Evolutionary conservation across 2,329 filamentous ascomycete species (phyloP).

Genomic region (Trichophyton simii): DNA sequence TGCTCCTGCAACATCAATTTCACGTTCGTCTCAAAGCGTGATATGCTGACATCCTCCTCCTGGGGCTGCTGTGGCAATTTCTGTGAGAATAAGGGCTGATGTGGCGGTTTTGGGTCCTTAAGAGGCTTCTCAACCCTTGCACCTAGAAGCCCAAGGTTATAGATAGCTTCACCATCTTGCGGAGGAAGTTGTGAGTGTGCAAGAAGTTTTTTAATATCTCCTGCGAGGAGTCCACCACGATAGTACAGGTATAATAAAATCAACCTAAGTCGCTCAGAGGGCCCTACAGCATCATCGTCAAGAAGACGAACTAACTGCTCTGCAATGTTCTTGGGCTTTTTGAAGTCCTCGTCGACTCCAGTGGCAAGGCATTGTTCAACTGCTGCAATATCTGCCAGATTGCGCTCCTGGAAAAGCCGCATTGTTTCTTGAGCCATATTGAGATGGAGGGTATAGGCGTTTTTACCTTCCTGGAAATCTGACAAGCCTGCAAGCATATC

Average conservation of each 20-base stretch:
- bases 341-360: conserved; percentile 81
- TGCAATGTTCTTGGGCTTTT: conserved; percentile 78
- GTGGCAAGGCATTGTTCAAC: conserved; percentile 82
- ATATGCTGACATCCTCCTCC: conserved; percentile 62
- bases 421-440: conserved; percentile 97
- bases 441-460: conserved; percentile 84
- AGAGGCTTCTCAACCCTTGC: conserved; percentile 58
- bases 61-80: conserved; percentile 46
- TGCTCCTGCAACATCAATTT: conserved; percentile 72
- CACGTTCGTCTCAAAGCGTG: conserved; percentile 69
- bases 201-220: conserved; percentile 74
- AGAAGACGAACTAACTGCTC: conserved; percentile 77
- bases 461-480: conserved; percentile 91
- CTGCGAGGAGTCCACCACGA: conserved; percentile 67
- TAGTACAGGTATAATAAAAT: conserved; percentile 78
- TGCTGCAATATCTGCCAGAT: conserved; percentile 73
- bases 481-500: conserved; percentile 93
- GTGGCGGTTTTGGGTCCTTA: conserved; percentile 60
- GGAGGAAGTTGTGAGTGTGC: conserved; percentile 68
- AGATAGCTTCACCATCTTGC: conserved; percentile 58
- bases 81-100: conserved; percentile 57
- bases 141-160: conserved; percentile 68
- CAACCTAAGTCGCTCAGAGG: conserved; percentile 67
- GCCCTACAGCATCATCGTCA: conserved; percentile 64
- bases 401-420: conserved; percentile 76